Conservation (phyloP, 768 basidiomycete species). For the Leccinellum rugosiceps region DNA sequence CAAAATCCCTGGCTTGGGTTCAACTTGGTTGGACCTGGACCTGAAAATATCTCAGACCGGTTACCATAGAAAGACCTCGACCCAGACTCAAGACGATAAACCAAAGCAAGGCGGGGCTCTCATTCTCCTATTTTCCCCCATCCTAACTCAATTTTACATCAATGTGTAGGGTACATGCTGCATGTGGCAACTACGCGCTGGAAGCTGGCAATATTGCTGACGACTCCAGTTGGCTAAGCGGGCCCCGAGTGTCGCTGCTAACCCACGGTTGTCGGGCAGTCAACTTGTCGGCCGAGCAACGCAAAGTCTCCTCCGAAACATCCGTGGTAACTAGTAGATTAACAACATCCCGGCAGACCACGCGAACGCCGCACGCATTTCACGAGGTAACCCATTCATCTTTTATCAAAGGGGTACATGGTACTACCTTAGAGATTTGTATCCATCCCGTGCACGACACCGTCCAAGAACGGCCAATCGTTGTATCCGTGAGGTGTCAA, state of each 20-base stretch:
- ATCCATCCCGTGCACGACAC: neutral
- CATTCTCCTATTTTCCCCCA: neutral
- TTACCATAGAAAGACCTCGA: neutral
- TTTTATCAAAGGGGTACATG: neutral
- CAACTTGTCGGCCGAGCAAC: conserved; percentile 11
- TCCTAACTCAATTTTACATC: neutral
- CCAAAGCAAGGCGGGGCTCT: neutral
- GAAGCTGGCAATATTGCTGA: neutral
- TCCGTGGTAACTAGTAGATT: neutral
- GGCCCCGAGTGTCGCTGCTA: neutral
- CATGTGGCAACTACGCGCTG: neutral
- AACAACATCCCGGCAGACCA: neutral
- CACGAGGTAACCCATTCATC: neutral
- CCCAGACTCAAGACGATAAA: neutral
- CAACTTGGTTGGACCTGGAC: neutral
- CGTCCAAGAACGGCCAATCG: neutral
- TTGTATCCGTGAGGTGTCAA: neutral
- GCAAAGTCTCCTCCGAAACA: neutral
- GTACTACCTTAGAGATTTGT: neutral
- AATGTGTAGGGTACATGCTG: neutral
- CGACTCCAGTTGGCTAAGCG: neutral
- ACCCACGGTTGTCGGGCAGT: neutral
- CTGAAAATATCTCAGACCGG: neutral
- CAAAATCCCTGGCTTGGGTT: neutral
- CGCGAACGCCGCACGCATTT: neutral